These are phyloP conservation scores for Teunomyces stri DNA, from an alignment of 805 yeast genomes.

Conservation along the genomic window DNA sequence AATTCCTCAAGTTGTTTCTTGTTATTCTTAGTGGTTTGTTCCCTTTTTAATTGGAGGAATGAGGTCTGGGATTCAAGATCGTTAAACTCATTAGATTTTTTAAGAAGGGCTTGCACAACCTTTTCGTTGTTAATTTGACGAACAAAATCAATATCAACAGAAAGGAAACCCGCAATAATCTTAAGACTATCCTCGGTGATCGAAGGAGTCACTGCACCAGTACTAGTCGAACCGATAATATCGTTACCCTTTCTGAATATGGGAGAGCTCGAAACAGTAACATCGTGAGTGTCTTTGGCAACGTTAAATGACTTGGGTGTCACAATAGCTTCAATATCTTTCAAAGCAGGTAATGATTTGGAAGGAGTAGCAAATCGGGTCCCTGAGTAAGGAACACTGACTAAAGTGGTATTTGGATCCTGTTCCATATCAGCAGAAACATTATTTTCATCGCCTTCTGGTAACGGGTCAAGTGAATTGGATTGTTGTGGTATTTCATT, in stretches of 20 bases:
- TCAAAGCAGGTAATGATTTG: slow-evolving; percentile 40
- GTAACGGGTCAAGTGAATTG: background rate
- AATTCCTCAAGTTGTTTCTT: slow-evolving; percentile 21
- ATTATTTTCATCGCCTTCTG: background rate
- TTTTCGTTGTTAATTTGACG: slow-evolving; percentile 8
- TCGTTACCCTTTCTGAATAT: slow-evolving; percentile 7
- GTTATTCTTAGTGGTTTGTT: slow-evolving; percentile 24
- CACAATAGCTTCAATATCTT: slow-evolving; percentile 39
- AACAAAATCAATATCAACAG: slow-evolving; percentile 19
- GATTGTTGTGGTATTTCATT: background rate
- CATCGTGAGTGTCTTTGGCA: slow-evolving; percentile 31
- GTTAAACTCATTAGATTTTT: slow-evolving; percentile 26
- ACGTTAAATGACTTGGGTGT: slow-evolving; percentile 43
- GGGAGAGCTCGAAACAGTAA: slow-evolving; percentile 19
- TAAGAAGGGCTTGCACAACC: slow-evolving; percentile 19
- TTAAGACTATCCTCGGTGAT: slow-evolving; percentile 10
- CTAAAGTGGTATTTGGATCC: slow-evolving; percentile 12
- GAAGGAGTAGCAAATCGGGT: slow-evolving; percentile 37
- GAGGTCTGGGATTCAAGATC: slow-evolving; percentile 31
- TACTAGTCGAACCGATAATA: background rate
- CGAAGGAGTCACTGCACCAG: background rate
- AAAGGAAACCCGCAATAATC: slow-evolving; percentile 26
- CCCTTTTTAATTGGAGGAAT: slow-evolving; percentile 33
- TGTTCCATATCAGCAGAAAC: slow-evolving; percentile 1
- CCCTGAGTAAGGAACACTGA: slow-evolving; percentile 6